phyloP scores from a whole-genome alignment of 2,329 filamentous ascomycete genomes.

The Phialophora macrospora region DNA sequence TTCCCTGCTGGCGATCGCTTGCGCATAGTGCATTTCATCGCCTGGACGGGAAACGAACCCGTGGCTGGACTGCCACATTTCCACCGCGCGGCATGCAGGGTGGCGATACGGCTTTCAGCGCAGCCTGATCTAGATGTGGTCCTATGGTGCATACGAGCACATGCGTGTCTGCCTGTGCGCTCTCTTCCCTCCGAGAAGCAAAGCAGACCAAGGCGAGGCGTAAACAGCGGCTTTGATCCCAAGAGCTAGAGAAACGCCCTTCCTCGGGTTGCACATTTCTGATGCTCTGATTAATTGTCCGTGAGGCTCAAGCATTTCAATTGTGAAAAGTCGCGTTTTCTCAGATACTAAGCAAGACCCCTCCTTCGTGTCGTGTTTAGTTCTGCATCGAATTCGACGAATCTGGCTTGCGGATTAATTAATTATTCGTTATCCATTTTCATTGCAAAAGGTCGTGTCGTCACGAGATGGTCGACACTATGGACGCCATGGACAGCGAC shows the following conservation, averaged over 20 bases:
- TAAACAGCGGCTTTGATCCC: background rate
- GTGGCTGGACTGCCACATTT: background rate
- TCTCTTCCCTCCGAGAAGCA: background rate
- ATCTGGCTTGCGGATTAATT: too few relatives aligned
- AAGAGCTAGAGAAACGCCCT: background rate
- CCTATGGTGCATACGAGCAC: background rate
- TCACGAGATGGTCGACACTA: constrained; percentile 1
- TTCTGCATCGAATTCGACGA: background rate
- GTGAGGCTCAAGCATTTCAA: background rate
- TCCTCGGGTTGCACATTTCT: background rate
- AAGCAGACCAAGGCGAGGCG: background rate
- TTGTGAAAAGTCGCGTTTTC: background rate
- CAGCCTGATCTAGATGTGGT: constrained; percentile 11
- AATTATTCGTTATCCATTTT: too few relatives aligned
- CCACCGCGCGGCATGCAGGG: background rate
- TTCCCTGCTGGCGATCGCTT: background rate
- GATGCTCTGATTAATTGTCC: too few relatives aligned
- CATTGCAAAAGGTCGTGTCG: too few relatives aligned
- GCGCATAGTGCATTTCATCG: background rate
- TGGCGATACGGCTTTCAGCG: constrained; percentile 7
- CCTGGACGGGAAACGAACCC: too few relatives aligned
- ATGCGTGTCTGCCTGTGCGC: background rate
- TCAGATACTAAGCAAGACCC: background rate
- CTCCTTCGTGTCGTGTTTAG: background rate
- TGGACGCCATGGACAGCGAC: constrained; percentile 5